Evolutionary conservation across 106 monocot genomes (phyloP).

Genomic region (Apostasia ramifera): DNA sequence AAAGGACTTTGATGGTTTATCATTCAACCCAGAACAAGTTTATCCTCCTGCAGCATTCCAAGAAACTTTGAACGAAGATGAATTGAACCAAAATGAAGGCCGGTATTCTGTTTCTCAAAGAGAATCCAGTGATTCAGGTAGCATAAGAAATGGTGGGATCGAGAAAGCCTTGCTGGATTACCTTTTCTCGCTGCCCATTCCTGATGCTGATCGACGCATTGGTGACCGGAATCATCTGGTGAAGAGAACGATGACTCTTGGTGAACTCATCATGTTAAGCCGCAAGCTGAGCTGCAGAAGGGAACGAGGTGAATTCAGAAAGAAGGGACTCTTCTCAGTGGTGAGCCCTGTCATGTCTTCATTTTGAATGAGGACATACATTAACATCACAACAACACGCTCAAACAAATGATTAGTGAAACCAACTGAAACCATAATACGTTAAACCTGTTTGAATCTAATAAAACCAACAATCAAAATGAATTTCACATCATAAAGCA

Average conservation of each 20-base stretch:
- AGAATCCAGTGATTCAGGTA: slow-evolving; percentile 29
- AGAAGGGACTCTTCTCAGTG: slow-evolving; percentile 19
- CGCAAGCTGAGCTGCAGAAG: slow-evolving; percentile 44
- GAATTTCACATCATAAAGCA: no score
- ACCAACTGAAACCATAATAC: no score
- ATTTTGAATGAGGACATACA: no score
- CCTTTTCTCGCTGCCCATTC: slow-evolving; percentile 33
- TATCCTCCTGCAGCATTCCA: neutral
- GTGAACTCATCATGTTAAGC: slow-evolving; percentile 68
- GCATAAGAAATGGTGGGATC: slow-evolving; percentile 11
- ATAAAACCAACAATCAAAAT: no score
- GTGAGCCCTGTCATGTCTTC: slow-evolving; percentile 13
- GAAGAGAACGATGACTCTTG: slow-evolving; percentile 45
- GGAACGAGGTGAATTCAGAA: neutral
- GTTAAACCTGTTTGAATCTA: no score
- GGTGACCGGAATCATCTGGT: neutral
- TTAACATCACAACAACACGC: no score
- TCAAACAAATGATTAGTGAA: no score
- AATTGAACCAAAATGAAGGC: slow-evolving; percentile 26
- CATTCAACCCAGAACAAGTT: neutral
- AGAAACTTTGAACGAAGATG: slow-evolving; percentile 15
- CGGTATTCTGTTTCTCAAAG: slow-evolving; percentile 33
- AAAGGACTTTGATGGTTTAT: neutral
- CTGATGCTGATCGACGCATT: slow-evolving; percentile 24
- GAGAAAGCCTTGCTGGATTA: slow-evolving; percentile 23